Conservation (phyloP, 371 early-diverging fungal species). For the Mortierella polycephala region DNA sequence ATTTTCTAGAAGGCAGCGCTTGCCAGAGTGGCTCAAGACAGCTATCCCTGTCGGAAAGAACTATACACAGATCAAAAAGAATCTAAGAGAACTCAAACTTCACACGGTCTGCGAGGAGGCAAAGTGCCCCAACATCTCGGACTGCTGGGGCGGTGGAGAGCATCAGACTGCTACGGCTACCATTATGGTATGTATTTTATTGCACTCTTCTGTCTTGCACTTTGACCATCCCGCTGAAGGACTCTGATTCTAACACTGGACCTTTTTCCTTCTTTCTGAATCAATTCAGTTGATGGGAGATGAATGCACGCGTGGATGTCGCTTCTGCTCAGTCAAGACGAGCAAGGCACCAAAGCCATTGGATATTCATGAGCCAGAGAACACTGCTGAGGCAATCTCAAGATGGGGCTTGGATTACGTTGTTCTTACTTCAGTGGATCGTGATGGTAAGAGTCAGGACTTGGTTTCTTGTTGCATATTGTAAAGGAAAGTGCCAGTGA, state of each 20-base stretch:
- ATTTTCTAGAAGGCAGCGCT: constrained; percentile 66
- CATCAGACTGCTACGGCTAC: constrained; percentile 97
- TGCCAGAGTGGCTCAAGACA: constrained; percentile 96
- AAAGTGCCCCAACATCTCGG: constrained; percentile 97
- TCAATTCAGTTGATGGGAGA: constrained; percentile 92
- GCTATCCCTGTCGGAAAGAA: constrained; percentile 89
- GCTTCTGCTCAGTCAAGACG: constrained; percentile 99
- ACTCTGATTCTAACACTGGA: not conserved
- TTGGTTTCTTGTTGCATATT: no score
- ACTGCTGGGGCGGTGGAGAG: constrained; percentile 98
- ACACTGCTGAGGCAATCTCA: constrained; percentile 94
- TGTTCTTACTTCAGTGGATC: constrained; percentile 96
- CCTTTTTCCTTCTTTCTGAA: not conserved
- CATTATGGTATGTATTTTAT: constrained; percentile 79
- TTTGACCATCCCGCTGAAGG: not conserved
- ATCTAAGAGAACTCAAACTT: constrained; percentile 91
- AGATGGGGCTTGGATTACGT: constrained; percentile 98
- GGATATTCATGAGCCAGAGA: constrained; percentile 94
- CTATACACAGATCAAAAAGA: constrained; percentile 85
- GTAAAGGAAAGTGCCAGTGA: not conserved
- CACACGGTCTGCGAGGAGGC: constrained; percentile 97
- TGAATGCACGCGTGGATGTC: constrained; percentile 97
- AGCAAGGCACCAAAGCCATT: constrained; percentile 88
- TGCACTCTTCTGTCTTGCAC: not conserved
- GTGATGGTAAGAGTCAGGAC: constrained; percentile 74